Conservation (phyloP, 345 rosid genomes). For the Clausena lansium region DNA sequence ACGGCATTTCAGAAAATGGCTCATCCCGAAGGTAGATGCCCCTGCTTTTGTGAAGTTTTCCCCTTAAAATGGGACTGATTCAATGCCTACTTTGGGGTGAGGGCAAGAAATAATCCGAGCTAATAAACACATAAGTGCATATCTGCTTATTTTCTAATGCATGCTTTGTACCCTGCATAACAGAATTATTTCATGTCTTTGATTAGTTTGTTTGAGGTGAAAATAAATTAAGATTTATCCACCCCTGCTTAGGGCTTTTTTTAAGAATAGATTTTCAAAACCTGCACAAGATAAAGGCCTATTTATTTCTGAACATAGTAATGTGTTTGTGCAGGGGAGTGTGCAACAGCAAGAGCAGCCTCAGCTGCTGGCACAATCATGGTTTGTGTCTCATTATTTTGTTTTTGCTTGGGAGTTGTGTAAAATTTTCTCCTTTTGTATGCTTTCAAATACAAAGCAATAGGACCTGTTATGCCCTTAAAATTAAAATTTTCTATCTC, state of each 20-base stretch:
- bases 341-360: conserved; percentile 90
- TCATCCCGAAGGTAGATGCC: conserved; percentile 71
- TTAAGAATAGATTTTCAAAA: neutral
- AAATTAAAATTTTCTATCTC: neutral
- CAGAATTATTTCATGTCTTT: neutral
- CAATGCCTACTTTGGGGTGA: neutral
- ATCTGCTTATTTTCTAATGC: neutral
- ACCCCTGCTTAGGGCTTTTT: neutral
- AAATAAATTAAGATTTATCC: neutral
- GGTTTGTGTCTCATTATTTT: conserved; percentile 46
- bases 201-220: neutral
- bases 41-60: neutral
- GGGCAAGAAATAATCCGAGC: neutral
- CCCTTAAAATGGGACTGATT: neutral
- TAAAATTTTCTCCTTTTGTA: neutral
- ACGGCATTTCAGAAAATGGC: conserved; percentile 99
- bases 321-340: conserved; percentile 66
- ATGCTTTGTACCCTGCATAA: neutral
- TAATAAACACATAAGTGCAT: neutral
- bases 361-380: conserved; percentile 83
- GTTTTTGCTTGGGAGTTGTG: neutral
- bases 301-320: conserved; percentile 12
- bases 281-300: neutral
- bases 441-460: neutral
- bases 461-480: neutral